A percentile compares a stretch with the other conserved stretches of the same genome.
Conservation (phyloP, 192 early-diverging fungal species). For the Coemansia sp. region DNA sequence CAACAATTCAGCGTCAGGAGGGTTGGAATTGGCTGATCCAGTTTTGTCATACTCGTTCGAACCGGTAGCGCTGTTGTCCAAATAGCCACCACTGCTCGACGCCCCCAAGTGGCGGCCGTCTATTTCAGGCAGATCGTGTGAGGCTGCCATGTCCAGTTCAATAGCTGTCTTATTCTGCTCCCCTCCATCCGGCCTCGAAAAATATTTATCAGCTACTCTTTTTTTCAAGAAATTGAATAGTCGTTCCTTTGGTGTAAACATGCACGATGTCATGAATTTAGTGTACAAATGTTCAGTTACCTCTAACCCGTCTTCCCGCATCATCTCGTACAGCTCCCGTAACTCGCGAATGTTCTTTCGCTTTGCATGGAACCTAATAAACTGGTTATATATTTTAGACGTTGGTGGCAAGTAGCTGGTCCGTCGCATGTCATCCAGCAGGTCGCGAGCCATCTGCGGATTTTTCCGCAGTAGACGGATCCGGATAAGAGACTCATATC, state of each 20-base stretch:
- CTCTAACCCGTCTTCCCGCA: constrained; percentile 45
- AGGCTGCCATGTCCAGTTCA: no score
- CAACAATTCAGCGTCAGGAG: neutral
- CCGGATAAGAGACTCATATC: constrained; percentile 47
- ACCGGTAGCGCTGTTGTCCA: no score
- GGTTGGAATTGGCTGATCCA: no score
- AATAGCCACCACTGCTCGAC: no score
- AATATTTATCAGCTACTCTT: constrained; percentile 3
- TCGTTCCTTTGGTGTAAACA: constrained; percentile 38
- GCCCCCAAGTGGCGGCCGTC: no score
- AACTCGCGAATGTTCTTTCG: constrained; percentile 44
- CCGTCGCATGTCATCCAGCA: constrained; percentile 47
- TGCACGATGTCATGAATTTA: constrained; percentile 50
- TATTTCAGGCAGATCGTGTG: no score
- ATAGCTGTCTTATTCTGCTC: neutral
- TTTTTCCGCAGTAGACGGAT: constrained; percentile 25
- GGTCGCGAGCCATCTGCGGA: constrained; percentile 19
- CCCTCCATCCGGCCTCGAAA: neutral
- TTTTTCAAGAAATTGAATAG: constrained; percentile 16
- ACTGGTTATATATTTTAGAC: constrained; percentile 30
- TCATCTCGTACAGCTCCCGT: constrained; percentile 42
- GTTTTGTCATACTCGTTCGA: no score
- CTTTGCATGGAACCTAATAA: constrained; percentile 49
- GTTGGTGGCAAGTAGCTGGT: constrained; percentile 51
- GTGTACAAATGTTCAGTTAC: constrained; percentile 42